Base-by-base conservation (phyloP, 495 filamentous ascomycete genomes). In the Friedmanniomyces simplex region DNA sequence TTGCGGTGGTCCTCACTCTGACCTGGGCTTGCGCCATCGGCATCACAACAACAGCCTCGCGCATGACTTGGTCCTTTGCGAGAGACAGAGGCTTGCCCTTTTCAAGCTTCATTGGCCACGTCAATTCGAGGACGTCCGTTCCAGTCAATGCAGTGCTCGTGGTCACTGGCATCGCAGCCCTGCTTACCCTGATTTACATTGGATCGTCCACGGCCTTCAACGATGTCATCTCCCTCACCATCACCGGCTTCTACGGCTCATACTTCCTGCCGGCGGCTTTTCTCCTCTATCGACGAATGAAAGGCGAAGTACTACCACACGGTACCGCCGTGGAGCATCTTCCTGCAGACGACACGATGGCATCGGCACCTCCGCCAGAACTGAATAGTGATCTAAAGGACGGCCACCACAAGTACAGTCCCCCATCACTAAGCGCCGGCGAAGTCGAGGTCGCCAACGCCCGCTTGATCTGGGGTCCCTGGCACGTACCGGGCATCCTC, bases 11-110 rank as follows among this genome's bases (percentile, higher is more conserved):
- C 14, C 62, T 70, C 20, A 46, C 58, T 50, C 54, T 71, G 10
- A 64, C 65, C 48, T 69, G 68, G 49, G 57, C 71, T 10, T 67
- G 69, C 24, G 59, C 68, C 1, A 69, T 70, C 49, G 68, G 68
- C 21, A 67, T 69, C n/a, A 66, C 69, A 21, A 71, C 74, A n/a
- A 71, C 70, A 1, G 67, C 70, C 12, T 75, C 73, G 0, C 69
- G 73, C 21, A 66, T 76, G 26, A 72, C 70, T 11, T 76, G 74
- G 74, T 67, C 70, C 3, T 75, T 76, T 46, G 73, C 71, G 20
- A 66, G 72, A 47, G 73, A 75, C 52, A 63, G 45, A n/a, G 63
- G 61, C 26, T 50, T 66, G 0, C 63, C 63, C 11, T 58, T 56
- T n/a, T 63, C 63, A 13, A 45, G 58, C 26, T 55, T 50, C 25